Conservation (phyloP, 441 rosid genomes). For the Erodium chrysanthum region DNA sequence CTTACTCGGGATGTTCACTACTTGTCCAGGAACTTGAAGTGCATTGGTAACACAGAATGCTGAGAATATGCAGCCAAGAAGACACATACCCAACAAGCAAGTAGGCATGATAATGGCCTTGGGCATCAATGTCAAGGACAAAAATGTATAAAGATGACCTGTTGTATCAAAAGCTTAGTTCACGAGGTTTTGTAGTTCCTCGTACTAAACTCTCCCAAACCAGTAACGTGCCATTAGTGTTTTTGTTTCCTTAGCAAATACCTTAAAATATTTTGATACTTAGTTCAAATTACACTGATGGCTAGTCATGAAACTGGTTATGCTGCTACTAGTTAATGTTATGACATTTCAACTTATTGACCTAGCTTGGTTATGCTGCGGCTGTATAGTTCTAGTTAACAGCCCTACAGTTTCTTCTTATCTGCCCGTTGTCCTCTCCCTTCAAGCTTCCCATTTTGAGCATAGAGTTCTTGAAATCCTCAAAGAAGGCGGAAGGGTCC, state of each 20-base stretch:
- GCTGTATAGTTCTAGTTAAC: conserved; percentile 23
- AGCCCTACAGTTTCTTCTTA: conserved; percentile 44
- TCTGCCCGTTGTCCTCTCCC: no score
- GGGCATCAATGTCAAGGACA: no score
- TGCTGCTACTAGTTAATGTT: background rate
- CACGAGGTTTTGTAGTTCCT: background rate
- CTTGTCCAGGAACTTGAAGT: conserved; percentile 31
- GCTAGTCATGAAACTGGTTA: background rate
- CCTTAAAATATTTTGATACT: background rate
- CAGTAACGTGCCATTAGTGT: background rate
- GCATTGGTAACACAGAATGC: background rate
- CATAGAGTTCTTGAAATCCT: conserved; percentile 61
- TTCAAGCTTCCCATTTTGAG: conserved; percentile 55
- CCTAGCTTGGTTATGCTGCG: background rate
- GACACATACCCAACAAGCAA: background rate
- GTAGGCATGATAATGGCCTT: background rate
- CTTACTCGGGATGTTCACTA: background rate
- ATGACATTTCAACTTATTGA: background rate
- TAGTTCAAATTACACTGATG: background rate
- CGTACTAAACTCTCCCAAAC: background rate
- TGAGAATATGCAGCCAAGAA: no score
- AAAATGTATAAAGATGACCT: background rate
- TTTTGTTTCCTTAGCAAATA: background rate
- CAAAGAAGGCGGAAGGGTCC: conserved; percentile 44
- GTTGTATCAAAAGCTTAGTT: background rate